Conservation (phyloP, 306 rosid genomes). For the Carpinus viminea region DNA sequence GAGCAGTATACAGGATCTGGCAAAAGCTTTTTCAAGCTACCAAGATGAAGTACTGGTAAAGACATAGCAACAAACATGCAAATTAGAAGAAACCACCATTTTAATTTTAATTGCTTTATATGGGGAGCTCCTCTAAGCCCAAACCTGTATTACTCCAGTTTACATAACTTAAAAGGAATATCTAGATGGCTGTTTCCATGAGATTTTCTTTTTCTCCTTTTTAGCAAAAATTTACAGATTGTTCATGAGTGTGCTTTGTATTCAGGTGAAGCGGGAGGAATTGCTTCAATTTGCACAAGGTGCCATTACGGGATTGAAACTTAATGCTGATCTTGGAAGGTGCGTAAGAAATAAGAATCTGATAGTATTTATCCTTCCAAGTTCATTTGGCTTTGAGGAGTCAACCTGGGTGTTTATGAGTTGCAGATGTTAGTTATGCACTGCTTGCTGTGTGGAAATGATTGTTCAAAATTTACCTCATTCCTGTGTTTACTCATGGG, state of each 20-base stretch:
- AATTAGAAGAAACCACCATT: constrained; percentile 2
- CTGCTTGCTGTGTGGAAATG: not conserved
- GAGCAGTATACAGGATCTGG: constrained; percentile 96
- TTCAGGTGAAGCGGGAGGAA: constrained; percentile 96
- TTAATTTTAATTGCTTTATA: constrained; percentile 1
- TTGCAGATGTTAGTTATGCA: not conserved
- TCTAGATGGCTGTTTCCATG: no score
- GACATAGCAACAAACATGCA: constrained; percentile 6
- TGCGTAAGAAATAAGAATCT: constrained; percentile 41
- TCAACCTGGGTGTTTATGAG: not conserved
- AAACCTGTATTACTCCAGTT: not conserved
- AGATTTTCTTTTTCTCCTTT: not conserved
- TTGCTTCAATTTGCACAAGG: constrained; percentile 97
- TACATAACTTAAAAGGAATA: not conserved
- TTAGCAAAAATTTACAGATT: not conserved
- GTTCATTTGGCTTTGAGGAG: constrained; percentile 4
- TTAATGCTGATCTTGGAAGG: constrained; percentile 76
- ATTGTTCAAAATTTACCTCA: not conserved
- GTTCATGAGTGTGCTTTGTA: constrained; percentile 19
- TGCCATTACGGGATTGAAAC: constrained; percentile 90
- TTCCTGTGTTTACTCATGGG: not conserved
- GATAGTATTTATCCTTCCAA: constrained; percentile 16
- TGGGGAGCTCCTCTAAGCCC: no score
- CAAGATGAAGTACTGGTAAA: constrained; percentile 96
- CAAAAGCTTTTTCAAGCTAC: constrained; percentile 71